phyloP scores from a whole-genome alignment of 2,329 filamentous ascomycete genomes.

The Herpomyces periplanetae region DNA sequence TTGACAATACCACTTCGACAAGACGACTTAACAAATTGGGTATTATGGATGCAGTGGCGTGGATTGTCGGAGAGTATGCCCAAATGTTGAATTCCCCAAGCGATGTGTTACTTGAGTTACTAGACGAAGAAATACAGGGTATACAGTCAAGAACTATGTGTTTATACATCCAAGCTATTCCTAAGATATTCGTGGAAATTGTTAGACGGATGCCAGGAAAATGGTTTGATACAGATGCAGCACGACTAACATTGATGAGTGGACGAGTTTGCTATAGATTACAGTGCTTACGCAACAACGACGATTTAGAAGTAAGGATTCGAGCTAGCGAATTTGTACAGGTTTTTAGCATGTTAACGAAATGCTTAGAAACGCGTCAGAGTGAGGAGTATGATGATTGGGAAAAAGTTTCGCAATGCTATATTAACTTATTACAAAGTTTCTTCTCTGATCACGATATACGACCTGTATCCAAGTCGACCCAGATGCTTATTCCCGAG shows the following conservation, averaged over 20 bases:
- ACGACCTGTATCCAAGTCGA: no score
- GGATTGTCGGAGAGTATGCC: constrained; percentile 64
- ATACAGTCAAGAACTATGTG: constrained; percentile 25
- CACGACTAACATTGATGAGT: constrained; percentile 32
- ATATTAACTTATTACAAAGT: no score
- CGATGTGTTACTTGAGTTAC: constrained; percentile 27
- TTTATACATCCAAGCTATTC: constrained; percentile 39
- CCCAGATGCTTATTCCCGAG: no score
- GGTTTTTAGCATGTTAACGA: constrained; percentile 44
- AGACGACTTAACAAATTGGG: constrained; percentile 18
- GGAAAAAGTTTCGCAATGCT: no score
- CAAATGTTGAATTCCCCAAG: constrained; percentile 26
- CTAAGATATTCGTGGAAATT: constrained; percentile 43
- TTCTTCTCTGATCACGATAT: no score
- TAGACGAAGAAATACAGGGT: constrained; percentile 21
- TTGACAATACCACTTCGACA: constrained; percentile 13
- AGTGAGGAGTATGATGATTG: no score
- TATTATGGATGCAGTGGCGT: constrained; percentile 33
- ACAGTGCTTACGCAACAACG: constrained; percentile 38
- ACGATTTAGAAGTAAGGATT: constrained; percentile 73
- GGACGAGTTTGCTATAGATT: constrained; percentile 43
- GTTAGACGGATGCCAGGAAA: constrained; percentile 19
- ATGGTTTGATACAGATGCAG: constrained; percentile 35
- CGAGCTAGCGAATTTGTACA: constrained; percentile 71
- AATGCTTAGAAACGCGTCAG: constrained; percentile 12